Conservation (phyloP, 176 grass and related monocot genomes). For the Oryza rufipogon region DNA sequence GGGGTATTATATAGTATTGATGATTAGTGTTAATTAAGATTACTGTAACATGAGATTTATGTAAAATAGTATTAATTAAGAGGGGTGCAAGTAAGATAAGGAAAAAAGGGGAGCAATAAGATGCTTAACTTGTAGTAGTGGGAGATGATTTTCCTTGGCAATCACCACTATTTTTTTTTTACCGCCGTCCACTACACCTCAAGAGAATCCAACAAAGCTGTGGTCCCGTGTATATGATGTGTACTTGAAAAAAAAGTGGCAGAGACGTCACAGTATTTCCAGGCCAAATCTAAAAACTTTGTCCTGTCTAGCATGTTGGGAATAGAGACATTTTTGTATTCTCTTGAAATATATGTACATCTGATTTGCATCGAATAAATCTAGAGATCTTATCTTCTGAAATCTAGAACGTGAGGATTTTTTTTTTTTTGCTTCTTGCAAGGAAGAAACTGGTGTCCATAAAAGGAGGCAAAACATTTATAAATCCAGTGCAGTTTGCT, state of each 20-base stretch:
- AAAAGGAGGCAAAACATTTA: background rate
- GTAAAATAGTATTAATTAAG: background rate
- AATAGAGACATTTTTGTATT: background rate
- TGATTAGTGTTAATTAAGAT: constrained; percentile 20
- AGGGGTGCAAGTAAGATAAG: background rate
- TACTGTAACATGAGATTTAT: background rate
- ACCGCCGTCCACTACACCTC: background rate
- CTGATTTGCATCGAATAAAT: background rate
- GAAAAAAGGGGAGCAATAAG: constrained; percentile 37
- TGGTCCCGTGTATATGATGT: constrained; percentile 17
- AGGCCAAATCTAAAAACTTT: constrained; percentile 11
- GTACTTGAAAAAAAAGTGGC: constrained; percentile 18
- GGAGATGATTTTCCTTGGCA: constrained; percentile 42
- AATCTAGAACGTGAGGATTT: background rate
- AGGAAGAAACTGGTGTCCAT: background rate
- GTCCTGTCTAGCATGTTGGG: constrained; percentile 3
- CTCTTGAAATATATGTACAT: constrained; percentile 1
- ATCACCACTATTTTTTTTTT: constrained; percentile 31
- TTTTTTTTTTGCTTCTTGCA: background rate
- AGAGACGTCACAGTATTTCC: background rate
- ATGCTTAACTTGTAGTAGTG: constrained; percentile 34
- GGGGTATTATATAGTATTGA: background rate
- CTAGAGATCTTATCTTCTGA: background rate
- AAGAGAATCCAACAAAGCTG: constrained; percentile 42
- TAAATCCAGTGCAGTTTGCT: background rate